A percentile compares a stretch with the other conserved stretches of the same genome.
Conservation (phyloP, 495 filamentous ascomycete species). For the Pyronema omphalodes region DNA sequence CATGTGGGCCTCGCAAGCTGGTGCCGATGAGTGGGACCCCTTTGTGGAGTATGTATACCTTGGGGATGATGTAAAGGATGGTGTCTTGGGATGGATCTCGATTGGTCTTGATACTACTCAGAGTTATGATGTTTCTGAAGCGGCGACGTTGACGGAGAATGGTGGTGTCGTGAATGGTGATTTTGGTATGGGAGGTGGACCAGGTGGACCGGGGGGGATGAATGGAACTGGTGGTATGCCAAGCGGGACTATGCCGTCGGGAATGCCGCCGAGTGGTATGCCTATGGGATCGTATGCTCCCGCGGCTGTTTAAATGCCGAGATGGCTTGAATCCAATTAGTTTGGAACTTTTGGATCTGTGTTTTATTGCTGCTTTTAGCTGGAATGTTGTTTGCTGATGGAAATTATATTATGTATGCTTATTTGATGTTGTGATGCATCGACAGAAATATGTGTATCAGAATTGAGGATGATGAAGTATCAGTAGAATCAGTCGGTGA, state of each 20-base stretch:
- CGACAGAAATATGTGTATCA: too few relatives aligned
- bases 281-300: too few relatives aligned
- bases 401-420: too few relatives aligned
- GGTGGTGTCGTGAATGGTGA: constrained; percentile 7
- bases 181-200: background rate
- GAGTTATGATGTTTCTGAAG: constrained; percentile 12
- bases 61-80: constrained; percentile 35
- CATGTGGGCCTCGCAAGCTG: constrained; percentile 26
- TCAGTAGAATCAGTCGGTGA: too few relatives aligned
- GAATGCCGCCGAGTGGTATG: background rate
- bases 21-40: constrained; percentile 35
- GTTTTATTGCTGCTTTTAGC: too few relatives aligned
- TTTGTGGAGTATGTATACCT: constrained; percentile 38
- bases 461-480: too few relatives aligned
- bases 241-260: background rate
- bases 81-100: constrained; percentile 38
- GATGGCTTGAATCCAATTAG: too few relatives aligned
- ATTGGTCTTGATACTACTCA: constrained; percentile 33
- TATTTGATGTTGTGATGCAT: too few relatives aligned
- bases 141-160: constrained; percentile 13
- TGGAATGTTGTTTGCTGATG: too few relatives aligned
- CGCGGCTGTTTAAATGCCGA: too few relatives aligned
- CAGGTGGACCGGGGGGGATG: constrained; percentile 1
- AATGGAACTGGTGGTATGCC: constrained; percentile 8
- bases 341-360: too few relatives aligned